Evolutionary conservation across 768 basidiomycete species (phyloP), one percentile per base, ranked within the genome.

Genomic region (Lactarius quietus): DNA sequence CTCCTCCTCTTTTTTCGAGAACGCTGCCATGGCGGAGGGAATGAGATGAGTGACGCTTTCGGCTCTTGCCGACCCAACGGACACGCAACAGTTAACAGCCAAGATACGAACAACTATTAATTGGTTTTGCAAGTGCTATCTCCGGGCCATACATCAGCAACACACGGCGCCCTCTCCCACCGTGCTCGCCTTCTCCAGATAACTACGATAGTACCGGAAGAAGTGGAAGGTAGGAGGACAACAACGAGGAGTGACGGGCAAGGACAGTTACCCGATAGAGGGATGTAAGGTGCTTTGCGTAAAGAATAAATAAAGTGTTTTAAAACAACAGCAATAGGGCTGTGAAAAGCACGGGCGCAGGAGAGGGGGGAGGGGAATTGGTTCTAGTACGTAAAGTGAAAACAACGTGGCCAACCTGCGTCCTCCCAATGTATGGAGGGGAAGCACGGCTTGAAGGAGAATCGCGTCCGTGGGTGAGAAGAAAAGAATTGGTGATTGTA

Each of bases 1-100:
- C 81, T 97, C 95, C 73, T 98, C 96, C 78, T 98, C 95, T 82
- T 95, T 95, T 83, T 98, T 98, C 70, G 89, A 93, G 73, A 84
- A 82, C 78, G 92, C 88, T 70, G 87, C 83, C 86, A 91, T 85
- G 74, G 78, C 79, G 17, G 35, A 51, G 20, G 36, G 31, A 48
- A 26, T n/a, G 59, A 54, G 39, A 57, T 23, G 28, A 26, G 61
- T 41, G 23, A 18, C 45, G 2, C 31, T 3, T 20, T 62, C 64
- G 64, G 64, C 60, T 41, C 55, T 62, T 65, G 29, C 64, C 64
- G 64, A 52, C 9, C 12, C 14, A 14, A 51, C 12, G 45, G 41
- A 9, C 52, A 31, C 28, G 3, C 18, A 6, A 31, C 52, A 48
- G 15, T 10, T 54, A 29, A 53, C 28, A 31, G 15, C 29, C 45